phyloP scores from a whole-genome alignment of 2,329 filamentous ascomycete species.

The Fusarium sp. region DNA sequence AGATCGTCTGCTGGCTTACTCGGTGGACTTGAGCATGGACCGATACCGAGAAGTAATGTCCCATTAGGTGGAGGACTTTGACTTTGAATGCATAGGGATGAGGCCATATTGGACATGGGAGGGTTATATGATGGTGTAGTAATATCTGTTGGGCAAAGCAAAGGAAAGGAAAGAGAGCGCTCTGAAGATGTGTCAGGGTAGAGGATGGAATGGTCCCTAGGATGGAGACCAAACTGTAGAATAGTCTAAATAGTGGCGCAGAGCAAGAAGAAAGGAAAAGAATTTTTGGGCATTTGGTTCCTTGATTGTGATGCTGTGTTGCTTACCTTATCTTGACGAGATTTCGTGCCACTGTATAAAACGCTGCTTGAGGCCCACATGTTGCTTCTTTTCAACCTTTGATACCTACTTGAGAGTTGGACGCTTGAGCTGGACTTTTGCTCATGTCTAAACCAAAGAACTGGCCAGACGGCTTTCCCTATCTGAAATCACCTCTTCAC shows the following conservation, averaged over 20 bases:
- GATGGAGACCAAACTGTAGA: slow-evolving; percentile 40
- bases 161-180: slow-evolving; percentile 5
- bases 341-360: neutral
- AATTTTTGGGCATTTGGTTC: neutral
- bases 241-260: slow-evolving; percentile 42
- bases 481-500: slow-evolving; percentile 63
- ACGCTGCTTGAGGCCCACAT: neutral
- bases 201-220: slow-evolving; percentile 17
- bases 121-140: slow-evolving; percentile 36
- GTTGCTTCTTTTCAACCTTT: neutral
- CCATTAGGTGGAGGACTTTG: slow-evolving; percentile 43
- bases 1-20: slow-evolving; percentile 76
- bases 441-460: slow-evolving; percentile 61
- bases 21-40: slow-evolving; percentile 73
- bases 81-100: slow-evolving; percentile 16
- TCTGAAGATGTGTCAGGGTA: slow-evolving; percentile 9
- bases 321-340: too few relatives aligned
- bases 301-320: neutral
- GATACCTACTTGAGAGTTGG: too few relatives aligned
- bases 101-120: slow-evolving; percentile 8
- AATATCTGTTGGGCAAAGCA: slow-evolving; percentile 23
- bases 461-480: slow-evolving; percentile 66
- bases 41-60: slow-evolving; percentile 75
- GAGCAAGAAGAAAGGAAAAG: slow-evolving; percentile 13
- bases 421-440: neutral